Conservation (phyloP, 768 basidiomycete genomes). For the Phylloporus sp. region DNA sequence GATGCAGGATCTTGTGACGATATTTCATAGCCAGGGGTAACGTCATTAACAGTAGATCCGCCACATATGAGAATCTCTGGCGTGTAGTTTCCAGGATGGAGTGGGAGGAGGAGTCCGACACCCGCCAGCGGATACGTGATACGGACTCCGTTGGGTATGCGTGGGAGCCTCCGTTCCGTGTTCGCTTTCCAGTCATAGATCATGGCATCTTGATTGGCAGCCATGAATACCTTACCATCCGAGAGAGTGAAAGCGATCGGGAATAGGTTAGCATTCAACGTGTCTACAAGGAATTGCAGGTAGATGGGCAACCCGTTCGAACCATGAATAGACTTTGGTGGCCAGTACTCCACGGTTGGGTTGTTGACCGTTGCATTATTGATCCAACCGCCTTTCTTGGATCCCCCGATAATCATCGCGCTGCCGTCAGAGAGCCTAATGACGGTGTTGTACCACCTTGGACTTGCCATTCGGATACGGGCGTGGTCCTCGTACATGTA, state of each 20-base stretch:
- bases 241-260: slow-evolving; percentile 72
- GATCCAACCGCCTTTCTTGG: slow-evolving; percentile 80
- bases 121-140: slow-evolving; percentile 84
- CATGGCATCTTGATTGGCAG: slow-evolving; percentile 74
- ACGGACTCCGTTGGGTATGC: slow-evolving; percentile 70
- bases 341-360: slow-evolving; percentile 77
- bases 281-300: slow-evolving; percentile 60
- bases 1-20: slow-evolving; percentile 73
- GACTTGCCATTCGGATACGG: slow-evolving; percentile 64
- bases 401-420: slow-evolving; percentile 78
- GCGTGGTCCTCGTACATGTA: slow-evolving; percentile 60
- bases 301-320: slow-evolving; percentile 62
- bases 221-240: slow-evolving; percentile 66
- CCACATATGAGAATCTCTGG: slow-evolving; percentile 75
- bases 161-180: slow-evolving; percentile 56
- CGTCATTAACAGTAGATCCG: slow-evolving; percentile 64
- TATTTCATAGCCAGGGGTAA: slow-evolving; percentile 51
- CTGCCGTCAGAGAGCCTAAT: slow-evolving; percentile 71
- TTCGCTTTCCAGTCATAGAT: slow-evolving; percentile 73
- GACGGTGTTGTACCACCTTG: slow-evolving; percentile 78
- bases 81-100: slow-evolving; percentile 58
- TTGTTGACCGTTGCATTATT: slow-evolving; percentile 79
- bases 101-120: slow-evolving; percentile 66
- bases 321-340: slow-evolving; percentile 67
- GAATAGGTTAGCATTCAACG: slow-evolving; percentile 79